Base-by-base conservation (phyloP, 192 early-diverging fungal species). In the Coemansia sp. region DNA sequence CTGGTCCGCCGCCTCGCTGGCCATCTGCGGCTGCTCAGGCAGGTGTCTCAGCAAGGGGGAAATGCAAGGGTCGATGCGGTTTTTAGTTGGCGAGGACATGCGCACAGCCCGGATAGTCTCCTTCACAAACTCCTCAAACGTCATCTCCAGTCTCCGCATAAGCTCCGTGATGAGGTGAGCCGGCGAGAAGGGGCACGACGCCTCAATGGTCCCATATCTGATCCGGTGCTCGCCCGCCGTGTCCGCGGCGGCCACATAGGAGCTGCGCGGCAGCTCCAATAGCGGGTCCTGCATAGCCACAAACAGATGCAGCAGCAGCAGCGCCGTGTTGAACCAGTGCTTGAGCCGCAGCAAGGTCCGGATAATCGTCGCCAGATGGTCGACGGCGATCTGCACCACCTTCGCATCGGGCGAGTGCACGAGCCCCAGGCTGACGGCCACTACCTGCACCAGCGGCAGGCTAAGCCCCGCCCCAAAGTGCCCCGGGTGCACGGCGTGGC, bases 261-360 rank as follows among this genome's bases (percentile, higher is more conserved):
- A 64, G 62, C 31, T 66, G 1, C 43, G 38, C 0, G 78, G 78
- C n/a, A 81, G 63, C 2, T 75, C 24, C 20, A 80, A 35, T 38
- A 61, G 55, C n/a, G 72, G 72, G 63, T 81, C 78, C 48, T 81
- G 78, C 78, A 81, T 81, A 3, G 69, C 62, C 34, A 81, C 45
- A 20, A 81, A 81, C 62, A 81, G 56, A 20, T 81, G 78, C 55
- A 81, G 59, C 42, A 81, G 46, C 39, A 81, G 73, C 42, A 70
- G 73, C 28, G 78, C 78, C 18, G 78, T 81, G 66, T 81, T 81
- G 73, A 81, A 81, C 72, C 78, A 81, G 60, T 75, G 78, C 60
- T 81, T 81, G 53, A 80, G 72, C 18, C 77, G 59, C 46, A 80
- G 58, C 33, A 80, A 55, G 51, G 78, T 75, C 46, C 78, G 78